Evolutionary conservation across 139 green algal genomes (phyloP).

Genomic region (Deuterostichococcus epilithicus): DNA sequence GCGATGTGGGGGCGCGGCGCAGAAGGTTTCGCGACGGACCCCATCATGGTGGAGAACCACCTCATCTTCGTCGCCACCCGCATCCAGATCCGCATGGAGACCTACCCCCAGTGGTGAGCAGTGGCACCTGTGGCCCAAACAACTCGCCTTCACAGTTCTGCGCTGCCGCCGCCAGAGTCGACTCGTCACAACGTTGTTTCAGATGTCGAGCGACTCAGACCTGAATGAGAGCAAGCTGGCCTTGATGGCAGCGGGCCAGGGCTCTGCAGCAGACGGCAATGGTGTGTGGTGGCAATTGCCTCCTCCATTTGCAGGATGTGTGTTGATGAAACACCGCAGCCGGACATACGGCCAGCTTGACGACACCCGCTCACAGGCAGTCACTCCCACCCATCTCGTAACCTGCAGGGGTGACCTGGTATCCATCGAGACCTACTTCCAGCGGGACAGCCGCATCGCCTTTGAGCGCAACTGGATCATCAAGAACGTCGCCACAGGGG

Average conservation of each 20-base stretch:
- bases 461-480: constrained; percentile 82
- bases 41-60: constrained; percentile 56
- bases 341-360: background rate
- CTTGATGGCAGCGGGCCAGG: too few species aligned
- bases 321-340: background rate
- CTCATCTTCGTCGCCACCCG: constrained; percentile 87
- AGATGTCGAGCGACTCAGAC: background rate
- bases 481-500: constrained; percentile 42
- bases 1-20: constrained; percentile 80
- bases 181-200: too few species aligned
- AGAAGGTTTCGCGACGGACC: constrained; percentile 76
- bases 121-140: background rate
- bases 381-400: background rate
- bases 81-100: constrained; percentile 86
- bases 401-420: constrained; percentile 66
- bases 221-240: background rate
- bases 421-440: constrained; percentile 86
- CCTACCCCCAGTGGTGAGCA: constrained; percentile 86
- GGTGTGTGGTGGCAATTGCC: too few species aligned
- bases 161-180: too few species aligned
- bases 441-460: constrained; percentile 69
- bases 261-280: background rate
- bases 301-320: too few species aligned
- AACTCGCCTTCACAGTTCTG: background rate
- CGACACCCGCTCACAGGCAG: constrained; percentile 1